Percentiles rank a stretch among this genome's conserved stretches.
Conservation (phyloP, 345 rosid genomes). For the Aurinia saxatilis region DNA sequence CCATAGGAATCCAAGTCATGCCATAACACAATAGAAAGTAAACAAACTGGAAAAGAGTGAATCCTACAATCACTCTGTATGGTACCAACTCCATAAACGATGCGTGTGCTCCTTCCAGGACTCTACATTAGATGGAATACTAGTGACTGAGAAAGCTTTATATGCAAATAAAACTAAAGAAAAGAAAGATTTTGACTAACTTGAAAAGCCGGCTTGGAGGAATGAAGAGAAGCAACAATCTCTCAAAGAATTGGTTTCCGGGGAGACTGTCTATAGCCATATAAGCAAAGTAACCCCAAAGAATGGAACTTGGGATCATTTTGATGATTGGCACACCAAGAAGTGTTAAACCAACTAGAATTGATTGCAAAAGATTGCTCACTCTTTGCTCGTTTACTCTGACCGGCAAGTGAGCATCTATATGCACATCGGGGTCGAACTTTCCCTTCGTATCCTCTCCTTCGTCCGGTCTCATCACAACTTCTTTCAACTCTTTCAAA, state of each 20-base stretch:
- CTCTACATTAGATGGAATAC: conserved; percentile 30
- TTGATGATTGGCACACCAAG: conserved; percentile 61
- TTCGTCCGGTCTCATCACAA: conserved; percentile 43
- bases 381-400: conserved; percentile 85
- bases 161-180: background rate
- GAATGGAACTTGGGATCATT: conserved; percentile 73
- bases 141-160: background rate
- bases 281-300: conserved; percentile 86
- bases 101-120: conserved; percentile 43
- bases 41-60: conserved; percentile 56
- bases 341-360: conserved; percentile 52
- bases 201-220: conserved; percentile 63
- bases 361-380: conserved; percentile 69
- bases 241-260: conserved; percentile 84
- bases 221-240: conserved; percentile 60
- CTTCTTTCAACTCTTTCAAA: conserved; percentile 62
- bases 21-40: conserved; percentile 67
- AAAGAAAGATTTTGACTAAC: conserved; percentile 24
- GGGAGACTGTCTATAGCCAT: conserved; percentile 94
- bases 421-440: conserved; percentile 72
- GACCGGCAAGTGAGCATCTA: conserved; percentile 72
- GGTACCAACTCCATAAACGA: conserved; percentile 68
- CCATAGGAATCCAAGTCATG: conserved; percentile 79
- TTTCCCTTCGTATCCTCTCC: conserved; percentile 27
- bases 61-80: conserved; percentile 38